Evolutionary conservation across 2,329 filamentous ascomycete species (phyloP), one percentile per base, ranked within the genome.

Genomic region (Venturiaceae sp.): DNA sequence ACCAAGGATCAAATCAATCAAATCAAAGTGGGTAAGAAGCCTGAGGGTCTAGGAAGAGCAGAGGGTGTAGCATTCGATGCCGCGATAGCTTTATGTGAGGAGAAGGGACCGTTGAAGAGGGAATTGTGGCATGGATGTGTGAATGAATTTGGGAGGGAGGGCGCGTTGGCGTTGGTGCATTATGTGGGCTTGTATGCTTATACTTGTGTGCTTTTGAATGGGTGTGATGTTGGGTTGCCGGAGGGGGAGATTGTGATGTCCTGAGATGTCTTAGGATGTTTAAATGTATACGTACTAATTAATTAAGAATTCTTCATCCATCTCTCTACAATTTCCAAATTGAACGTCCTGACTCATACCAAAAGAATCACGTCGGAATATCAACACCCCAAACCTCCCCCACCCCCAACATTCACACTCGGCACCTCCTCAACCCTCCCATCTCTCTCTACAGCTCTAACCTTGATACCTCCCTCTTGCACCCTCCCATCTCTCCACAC

Each of bases 401-500:
- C 55, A 36, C 13, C 39, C 2, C 55, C 41, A 44, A 46, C 55
- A 33, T 13, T 23, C 7, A 46, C 55, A 33, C 39, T 34, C 33
- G 23, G 39, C 28, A 44, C 26, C 13, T 23, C 26, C 21, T 50
- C 30, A 39, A 58, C 37, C 14, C 37, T 34, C 47, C 57, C 57
- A 41, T 58, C 57, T 26, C 26, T 36, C 23, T 28, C 30, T 13
- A 58, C 36, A 30, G n/a, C 52, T n/a, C 13, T 41, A 16, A 57
- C 5, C 1, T 32, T 33, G n/a, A 54, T 19, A 3, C 23, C 21
- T 9, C 3, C 16, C 16, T 34, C 23, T 8, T n/a, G 8, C n/a
- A 46, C 57, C n/a, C 55, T 23, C 19, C 55, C 36, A 6, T 55
- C 28, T 9, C 21, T 47, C 57, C 57, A 58, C 21, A 58, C 71